Conservation (phyloP, 495 filamentous ascomycete species). For the Penicillium dipodomyicola region DNA sequence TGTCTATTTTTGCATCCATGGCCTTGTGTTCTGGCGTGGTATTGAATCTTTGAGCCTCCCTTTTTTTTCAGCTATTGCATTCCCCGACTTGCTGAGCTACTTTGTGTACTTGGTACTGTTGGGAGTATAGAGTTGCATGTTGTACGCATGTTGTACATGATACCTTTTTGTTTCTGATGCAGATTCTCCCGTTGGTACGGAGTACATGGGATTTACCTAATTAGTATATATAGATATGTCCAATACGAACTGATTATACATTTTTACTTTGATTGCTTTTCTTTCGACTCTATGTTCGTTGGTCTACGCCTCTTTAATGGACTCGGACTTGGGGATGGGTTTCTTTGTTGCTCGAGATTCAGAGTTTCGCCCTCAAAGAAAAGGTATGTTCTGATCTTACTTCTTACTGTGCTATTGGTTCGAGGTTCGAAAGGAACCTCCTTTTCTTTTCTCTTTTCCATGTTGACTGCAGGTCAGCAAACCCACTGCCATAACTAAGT, state of each 20-base stretch:
- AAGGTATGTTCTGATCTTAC: not conserved
- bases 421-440: too few species aligned
- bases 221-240: slow-evolving; percentile 12
- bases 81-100: slow-evolving; percentile 5
- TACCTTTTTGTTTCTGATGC: slow-evolving; percentile 21
- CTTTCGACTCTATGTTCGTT: not conserved
- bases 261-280: slow-evolving; percentile 5
- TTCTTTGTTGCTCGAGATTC: slow-evolving; percentile 1
- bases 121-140: slow-evolving; percentile 30
- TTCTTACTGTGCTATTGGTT: not conserved
- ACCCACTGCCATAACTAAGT: not conserved
- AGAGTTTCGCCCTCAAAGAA: not conserved
- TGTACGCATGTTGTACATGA: slow-evolving; percentile 35
- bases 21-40: slow-evolving; percentile 9
- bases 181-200: slow-evolving; percentile 6
- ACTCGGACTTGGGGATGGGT: not conserved
- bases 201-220: slow-evolving; percentile 22
- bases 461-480: not conserved
- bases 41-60: slow-evolving; percentile 14
- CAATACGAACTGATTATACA: slow-evolving; percentile 12
- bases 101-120: slow-evolving; percentile 1
- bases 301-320: not conserved
- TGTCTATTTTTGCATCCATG: slow-evolving; percentile 12
- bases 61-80: slow-evolving; percentile 24
- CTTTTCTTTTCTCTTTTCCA: not conserved